phyloP scores from a whole-genome alignment of 169 alveolate species.

The Amoebophrya sp. region DNA sequence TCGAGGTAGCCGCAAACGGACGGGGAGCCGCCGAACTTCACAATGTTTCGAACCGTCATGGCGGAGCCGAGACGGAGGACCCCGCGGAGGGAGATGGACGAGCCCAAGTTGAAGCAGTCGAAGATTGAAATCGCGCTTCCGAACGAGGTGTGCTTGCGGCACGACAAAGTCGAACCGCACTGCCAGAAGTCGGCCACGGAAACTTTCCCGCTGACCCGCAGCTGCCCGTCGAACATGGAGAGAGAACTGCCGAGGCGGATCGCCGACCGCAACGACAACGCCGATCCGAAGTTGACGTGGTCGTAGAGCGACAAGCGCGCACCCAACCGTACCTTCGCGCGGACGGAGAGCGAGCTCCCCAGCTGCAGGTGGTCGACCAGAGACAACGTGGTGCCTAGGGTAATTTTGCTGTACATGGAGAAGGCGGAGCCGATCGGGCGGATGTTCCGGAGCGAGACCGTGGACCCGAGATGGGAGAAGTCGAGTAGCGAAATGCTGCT shows the following conservation, averaged over 20 bases:
- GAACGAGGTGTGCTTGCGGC: neutral
- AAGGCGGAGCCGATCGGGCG: neutral
- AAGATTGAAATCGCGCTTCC: neutral
- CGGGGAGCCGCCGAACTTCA: neutral
- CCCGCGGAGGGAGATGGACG: neutral
- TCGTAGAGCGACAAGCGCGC: neutral
- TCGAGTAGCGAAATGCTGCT: constrained; percentile 1
- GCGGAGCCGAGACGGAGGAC: neutral
- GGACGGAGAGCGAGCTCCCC: constrained; percentile 2
- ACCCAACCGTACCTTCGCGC: neutral
- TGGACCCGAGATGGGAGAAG: neutral
- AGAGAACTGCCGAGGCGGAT: neutral
- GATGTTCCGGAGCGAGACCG: neutral
- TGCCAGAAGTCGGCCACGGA: neutral
- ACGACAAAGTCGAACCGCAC: neutral
- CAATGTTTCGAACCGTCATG: neutral
- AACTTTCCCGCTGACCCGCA: neutral
- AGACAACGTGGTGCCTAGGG: neutral
- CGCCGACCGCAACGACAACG: neutral
- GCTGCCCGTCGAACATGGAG: neutral
- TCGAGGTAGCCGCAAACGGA: neutral
- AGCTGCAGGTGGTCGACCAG: neutral
- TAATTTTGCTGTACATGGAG: neutral
- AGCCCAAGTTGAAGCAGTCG: neutral
- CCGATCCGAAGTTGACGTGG: neutral